phyloP scores from a whole-genome alignment of 192 early-diverging fungal species.

The Cetraspora pellucida region DNA sequence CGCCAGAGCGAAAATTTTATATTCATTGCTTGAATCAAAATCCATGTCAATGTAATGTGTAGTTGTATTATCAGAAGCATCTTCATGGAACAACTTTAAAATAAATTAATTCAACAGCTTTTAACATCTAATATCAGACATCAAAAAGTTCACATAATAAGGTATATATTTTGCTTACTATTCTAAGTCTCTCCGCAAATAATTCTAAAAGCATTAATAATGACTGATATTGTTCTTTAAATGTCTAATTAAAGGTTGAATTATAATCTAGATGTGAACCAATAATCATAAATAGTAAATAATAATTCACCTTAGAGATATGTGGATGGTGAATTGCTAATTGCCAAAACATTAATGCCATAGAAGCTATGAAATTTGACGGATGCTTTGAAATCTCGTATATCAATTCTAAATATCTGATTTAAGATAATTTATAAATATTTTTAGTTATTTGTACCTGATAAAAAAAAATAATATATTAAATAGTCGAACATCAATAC shows the following conservation, averaged over 20 bases:
- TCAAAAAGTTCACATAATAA: too few species aligned
- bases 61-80: not conserved
- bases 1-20: not conserved
- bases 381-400: slow-evolving; percentile 18
- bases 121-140: not conserved
- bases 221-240: not conserved
- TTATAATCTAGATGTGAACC: not conserved
- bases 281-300: not conserved
- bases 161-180: not conserved
- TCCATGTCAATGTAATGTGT: not conserved
- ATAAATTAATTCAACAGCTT: not conserved
- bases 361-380: slow-evolving; percentile 6
- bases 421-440: not conserved
- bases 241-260: not conserved
- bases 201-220: slow-evolving; percentile 16
- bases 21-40: slow-evolving; percentile 3
- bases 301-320: not conserved
- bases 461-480: not conserved
- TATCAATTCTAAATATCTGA: slow-evolving; percentile 23
- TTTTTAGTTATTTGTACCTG: not conserved
- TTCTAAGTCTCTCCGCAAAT: not conserved
- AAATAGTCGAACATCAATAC: not conserved
- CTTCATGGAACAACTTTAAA: not conserved
- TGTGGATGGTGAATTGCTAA: not conserved
- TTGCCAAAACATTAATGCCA: slow-evolving; percentile 1